phyloP scores from a whole-genome alignment of 1,139 yeast genomes.

The Ogataea hybrid region DNA sequence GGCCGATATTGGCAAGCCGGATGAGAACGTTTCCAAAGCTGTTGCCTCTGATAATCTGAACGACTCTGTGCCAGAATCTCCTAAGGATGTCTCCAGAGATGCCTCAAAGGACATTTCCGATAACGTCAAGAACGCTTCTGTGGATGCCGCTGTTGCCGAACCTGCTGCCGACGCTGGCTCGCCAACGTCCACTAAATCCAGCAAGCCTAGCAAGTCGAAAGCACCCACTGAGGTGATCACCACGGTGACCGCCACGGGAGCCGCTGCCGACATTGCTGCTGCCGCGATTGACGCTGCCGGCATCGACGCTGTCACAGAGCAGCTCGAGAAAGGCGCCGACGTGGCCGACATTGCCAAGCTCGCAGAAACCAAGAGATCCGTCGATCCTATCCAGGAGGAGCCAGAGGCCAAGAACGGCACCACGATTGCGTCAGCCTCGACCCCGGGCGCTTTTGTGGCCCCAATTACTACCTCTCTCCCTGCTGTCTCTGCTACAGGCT shows the following conservation, averaged over 20 bases:
- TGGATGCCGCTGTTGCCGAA: background rate
- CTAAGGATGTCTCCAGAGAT: background rate
- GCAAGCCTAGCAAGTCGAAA: background rate
- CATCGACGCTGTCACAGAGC: slow-evolving; percentile 8
- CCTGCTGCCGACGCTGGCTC: background rate
- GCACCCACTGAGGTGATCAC: slow-evolving; percentile 1
- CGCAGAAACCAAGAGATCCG: slow-evolving; percentile 8
- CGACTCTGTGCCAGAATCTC: background rate
- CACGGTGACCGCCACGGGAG: slow-evolving; percentile 13
- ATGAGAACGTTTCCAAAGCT: background rate
- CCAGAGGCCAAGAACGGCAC: slow-evolving; percentile 6
- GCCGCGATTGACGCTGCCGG: slow-evolving; percentile 13
- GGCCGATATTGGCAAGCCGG: too few relatives aligned
- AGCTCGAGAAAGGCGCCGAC: slow-evolving; percentile 5
- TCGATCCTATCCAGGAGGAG: slow-evolving; percentile 20
- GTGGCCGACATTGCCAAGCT: slow-evolving; percentile 5
- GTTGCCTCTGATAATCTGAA: background rate
- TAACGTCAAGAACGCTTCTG: too few relatives aligned
- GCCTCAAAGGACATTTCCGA: background rate
- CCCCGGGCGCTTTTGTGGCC: background rate
- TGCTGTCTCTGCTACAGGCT: slow-evolving; percentile 2
- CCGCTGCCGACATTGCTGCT: slow-evolving; percentile 15
- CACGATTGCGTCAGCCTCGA: background rate
- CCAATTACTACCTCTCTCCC: too few relatives aligned
- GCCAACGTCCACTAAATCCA: background rate